Conservation (phyloP, 2,329 filamentous ascomycete genomes). For the Immersiporthe knoxdaviesiana region DNA sequence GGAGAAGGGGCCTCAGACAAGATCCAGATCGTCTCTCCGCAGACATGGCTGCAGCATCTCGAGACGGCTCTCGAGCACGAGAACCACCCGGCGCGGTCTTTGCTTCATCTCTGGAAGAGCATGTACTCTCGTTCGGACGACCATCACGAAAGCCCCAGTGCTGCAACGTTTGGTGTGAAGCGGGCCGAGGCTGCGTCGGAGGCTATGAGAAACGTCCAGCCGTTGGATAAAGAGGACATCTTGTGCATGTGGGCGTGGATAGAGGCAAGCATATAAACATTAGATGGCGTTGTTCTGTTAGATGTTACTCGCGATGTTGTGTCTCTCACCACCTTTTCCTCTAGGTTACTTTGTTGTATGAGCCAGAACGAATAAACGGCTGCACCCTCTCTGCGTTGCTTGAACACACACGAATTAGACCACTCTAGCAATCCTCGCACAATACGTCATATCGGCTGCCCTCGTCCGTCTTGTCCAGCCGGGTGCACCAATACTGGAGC, state of each 20-base stretch:
- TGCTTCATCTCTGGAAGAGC: conserved; percentile 54
- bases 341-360: neutral
- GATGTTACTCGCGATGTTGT: neutral
- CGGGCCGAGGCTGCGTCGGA: conserved; percentile 40
- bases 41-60: conserved; percentile 47
- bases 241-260: conserved; percentile 43
- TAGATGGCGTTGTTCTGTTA: neutral
- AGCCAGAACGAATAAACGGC: no score
- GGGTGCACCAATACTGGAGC: neutral
- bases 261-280: conserved; percentile 25
- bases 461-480: neutral
- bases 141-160: conserved; percentile 18
- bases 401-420: no score
- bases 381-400: no score
- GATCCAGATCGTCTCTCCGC: conserved; percentile 40
- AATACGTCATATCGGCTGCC: neutral
- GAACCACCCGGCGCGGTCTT: conserved; percentile 45
- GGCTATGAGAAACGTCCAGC: conserved; percentile 41
- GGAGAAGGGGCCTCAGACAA: conserved; percentile 38
- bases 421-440: neutral
- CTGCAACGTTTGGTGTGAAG: conserved; percentile 41
- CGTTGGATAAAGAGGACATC: conserved; percentile 36
- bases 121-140: conserved; percentile 39
- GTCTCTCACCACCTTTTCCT: no score
- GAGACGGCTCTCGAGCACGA: conserved; percentile 36